Conservation (phyloP, 2,329 filamentous ascomycete genomes). For the Venturiaceae sp. region DNA sequence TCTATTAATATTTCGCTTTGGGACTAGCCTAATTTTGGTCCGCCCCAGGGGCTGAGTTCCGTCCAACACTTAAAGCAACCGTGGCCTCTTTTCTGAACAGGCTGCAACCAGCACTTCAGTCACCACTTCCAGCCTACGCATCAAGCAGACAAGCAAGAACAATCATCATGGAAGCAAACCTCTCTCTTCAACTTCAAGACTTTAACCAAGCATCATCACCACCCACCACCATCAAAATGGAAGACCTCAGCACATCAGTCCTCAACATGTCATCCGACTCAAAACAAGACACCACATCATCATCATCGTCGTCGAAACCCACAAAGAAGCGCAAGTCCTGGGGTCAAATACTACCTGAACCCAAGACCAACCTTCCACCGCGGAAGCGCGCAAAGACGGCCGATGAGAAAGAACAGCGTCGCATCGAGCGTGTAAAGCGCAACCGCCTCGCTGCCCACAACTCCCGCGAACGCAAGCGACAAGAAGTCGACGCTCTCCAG, state of each 20-base stretch:
- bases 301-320: slow-evolving; percentile 40
- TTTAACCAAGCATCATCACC: slow-evolving; percentile 3
- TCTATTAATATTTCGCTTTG: too few relatives aligned
- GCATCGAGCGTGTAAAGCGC: slow-evolving; percentile 91
- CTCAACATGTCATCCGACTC: slow-evolving; percentile 12
- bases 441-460: slow-evolving; percentile 96
- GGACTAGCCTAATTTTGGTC: too few relatives aligned
- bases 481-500: slow-evolving; percentile 77
- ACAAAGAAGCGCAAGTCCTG: slow-evolving; percentile 96
- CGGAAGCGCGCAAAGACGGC: slow-evolving; percentile 98
- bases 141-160: background rate
- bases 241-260: slow-evolving; percentile 20
- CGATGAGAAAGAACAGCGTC: slow-evolving; percentile 96
- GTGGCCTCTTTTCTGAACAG: too few relatives aligned
- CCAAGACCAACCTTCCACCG: slow-evolving; percentile 91
- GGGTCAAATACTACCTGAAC: slow-evolving; percentile 93
- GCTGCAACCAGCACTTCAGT: too few relatives aligned
- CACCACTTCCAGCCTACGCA: background rate
- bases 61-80: too few relatives aligned
- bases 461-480: slow-evolving; percentile 85
- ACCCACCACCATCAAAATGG: slow-evolving; percentile 29
- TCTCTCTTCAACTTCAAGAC: background rate
- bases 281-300: slow-evolving; percentile 13
- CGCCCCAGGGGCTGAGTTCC: too few relatives aligned
- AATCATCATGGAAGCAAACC: background rate